Percentiles rank a stretch among this genome's conserved stretches.
Conservation (phyloP, 2,329 filamentous ascomycete genomes). For the Cadophora luteo-olivacea region DNA sequence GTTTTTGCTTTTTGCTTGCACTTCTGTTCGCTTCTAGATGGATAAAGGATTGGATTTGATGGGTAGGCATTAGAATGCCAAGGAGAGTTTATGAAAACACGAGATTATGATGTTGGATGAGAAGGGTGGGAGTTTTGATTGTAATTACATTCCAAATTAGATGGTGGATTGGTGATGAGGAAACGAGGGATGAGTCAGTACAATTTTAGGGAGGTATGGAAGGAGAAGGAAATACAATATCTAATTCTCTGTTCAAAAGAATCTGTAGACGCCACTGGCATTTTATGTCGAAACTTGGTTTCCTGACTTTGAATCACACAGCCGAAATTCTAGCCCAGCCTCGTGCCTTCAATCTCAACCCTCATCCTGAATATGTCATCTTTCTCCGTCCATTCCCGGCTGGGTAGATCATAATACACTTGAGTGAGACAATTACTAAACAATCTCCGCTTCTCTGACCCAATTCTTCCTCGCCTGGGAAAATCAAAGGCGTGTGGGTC, state of each 20-base stretch:
- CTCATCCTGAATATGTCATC: no score
- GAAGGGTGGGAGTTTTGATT: background rate
- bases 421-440: no score
- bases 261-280: no score
- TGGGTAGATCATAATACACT: no score
- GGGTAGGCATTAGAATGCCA: background rate
- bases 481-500: no score
- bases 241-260: slow-evolving; percentile 4
- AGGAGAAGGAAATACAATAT: slow-evolving; percentile 5
- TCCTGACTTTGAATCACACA: background rate
- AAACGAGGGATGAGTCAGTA: background rate
- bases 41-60: slow-evolving; percentile 3
- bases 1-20: slow-evolving; percentile 4
- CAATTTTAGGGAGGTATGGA: background rate
- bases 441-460: no score
- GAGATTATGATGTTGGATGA: slow-evolving; percentile 14
- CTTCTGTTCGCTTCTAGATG: slow-evolving; percentile 13
- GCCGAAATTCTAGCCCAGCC: no score
- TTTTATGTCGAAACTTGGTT: background rate
- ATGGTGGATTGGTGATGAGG: background rate
- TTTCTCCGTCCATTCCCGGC: no score
- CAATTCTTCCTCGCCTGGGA: no score
- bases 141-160: background rate
- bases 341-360: no score
- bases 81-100: background rate